A percentile compares a stretch with the other conserved stretches of the same genome.
These are phyloP conservation scores for Boletus patriciae DNA, from an alignment of 768 basidiomycete genomes.

Conservation along the genomic window DNA sequence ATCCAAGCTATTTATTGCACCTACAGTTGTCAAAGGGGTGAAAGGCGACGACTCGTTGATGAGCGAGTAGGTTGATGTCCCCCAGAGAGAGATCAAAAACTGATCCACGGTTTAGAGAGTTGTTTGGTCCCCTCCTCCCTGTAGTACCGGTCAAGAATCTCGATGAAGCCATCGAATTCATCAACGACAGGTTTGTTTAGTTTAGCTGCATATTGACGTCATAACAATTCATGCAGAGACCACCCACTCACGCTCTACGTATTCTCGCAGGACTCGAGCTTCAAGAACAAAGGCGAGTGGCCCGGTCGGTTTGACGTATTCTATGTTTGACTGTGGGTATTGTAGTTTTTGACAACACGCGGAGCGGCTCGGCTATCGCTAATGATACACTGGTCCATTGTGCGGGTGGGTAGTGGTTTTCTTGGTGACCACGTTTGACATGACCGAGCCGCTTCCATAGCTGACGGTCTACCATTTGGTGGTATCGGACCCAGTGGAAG, in stretches of 20 bases:
- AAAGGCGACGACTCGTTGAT: slow-evolving; percentile 66
- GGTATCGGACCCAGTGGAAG: slow-evolving; percentile 73
- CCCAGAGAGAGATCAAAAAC: not conserved
- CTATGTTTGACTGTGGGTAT: not conserved
- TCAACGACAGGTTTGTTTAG: slow-evolving; percentile 53
- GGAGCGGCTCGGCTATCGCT: slow-evolving; percentile 65
- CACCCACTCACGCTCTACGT: slow-evolving; percentile 78
- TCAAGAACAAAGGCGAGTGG: slow-evolving; percentile 60
- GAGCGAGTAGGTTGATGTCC: slow-evolving; percentile 55
- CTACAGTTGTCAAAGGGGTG: slow-evolving; percentile 70
- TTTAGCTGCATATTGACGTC: not conserved
- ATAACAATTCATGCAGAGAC: slow-evolving; percentile 43
- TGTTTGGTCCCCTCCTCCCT: slow-evolving; percentile 82
- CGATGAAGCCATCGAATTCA: slow-evolving; percentile 69
- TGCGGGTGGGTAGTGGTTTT: slow-evolving; percentile 41
- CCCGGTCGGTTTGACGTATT: not conserved
- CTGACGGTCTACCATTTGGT: slow-evolving; percentile 69
- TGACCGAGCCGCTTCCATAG: slow-evolving; percentile 26
- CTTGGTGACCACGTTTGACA: not conserved
- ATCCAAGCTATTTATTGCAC: slow-evolving; percentile 61
- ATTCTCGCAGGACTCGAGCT: slow-evolving; percentile 58
- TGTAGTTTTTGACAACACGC: slow-evolving; percentile 66
- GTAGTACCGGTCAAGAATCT: slow-evolving; percentile 68
- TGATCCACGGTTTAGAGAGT: slow-evolving; percentile 50
- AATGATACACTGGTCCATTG: slow-evolving; percentile 71